Evolutionary conservation across 2,329 filamentous ascomycete genomes (phyloP).

Genomic region (Verticillium albo-atrum): DNA sequence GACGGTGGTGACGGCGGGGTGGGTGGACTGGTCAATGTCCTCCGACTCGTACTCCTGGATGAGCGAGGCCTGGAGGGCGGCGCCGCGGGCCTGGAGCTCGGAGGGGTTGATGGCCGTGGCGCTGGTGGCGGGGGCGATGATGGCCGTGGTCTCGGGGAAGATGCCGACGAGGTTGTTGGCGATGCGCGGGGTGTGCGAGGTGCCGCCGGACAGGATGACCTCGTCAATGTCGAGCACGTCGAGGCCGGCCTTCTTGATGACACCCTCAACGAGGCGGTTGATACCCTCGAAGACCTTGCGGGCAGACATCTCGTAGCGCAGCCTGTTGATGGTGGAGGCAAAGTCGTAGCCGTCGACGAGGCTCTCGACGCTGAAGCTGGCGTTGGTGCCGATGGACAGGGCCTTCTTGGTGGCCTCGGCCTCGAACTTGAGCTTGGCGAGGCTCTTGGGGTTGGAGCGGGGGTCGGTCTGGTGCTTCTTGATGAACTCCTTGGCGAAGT

Average conservation of each 20-base stretch:
- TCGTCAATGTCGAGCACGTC: conserved; percentile 92
- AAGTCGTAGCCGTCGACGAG: conserved; percentile 88
- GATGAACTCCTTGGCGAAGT: conserved; percentile 97
- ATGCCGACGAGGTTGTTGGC: conserved; percentile 72
- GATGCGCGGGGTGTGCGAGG: conserved; percentile 89
- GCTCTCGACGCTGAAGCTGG: conserved; percentile 89
- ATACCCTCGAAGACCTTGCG: conserved; percentile 86
- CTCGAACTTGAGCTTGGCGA: conserved; percentile 91
- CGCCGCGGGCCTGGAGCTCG: conserved; percentile 82
- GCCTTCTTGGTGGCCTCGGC: conserved; percentile 89
- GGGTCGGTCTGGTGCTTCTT: conserved; percentile 95
- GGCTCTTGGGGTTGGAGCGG: conserved; percentile 69
- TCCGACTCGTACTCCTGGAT: conserved; percentile 91
- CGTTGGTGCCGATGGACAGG: conserved; percentile 81
- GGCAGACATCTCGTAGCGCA: conserved; percentile 85
- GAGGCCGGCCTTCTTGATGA: conserved; percentile 85
- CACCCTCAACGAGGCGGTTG: conserved; percentile 77
- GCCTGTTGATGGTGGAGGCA: conserved; percentile 84
- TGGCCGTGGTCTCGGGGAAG: conserved; percentile 74
- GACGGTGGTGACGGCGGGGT: conserved; percentile 90
- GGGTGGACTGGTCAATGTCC: conserved; percentile 93
- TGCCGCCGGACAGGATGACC: conserved; percentile 88
- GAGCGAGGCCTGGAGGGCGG: conserved; percentile 90
- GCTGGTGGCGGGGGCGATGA: conserved; percentile 80
- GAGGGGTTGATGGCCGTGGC: conserved; percentile 84